Percentiles rank a stretch among this genome's conserved stretches.
Conservation (phyloP, 306 rosid genomes). For the Biancaea sappan region DNA sequence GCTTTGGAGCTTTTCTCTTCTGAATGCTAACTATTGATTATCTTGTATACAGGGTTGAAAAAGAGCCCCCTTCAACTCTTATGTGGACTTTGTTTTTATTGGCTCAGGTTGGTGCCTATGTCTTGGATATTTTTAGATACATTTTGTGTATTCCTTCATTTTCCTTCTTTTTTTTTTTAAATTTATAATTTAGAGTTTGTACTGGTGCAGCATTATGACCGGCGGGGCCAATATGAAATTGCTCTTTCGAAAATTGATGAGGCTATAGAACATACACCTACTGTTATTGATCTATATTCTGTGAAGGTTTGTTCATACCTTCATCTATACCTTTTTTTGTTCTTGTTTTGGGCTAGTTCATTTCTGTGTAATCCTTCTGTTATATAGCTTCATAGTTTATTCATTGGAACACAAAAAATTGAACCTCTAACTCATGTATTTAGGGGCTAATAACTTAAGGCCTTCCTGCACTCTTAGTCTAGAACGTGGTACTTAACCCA, state of each 20-base stretch:
- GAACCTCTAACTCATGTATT: slow-evolving; percentile 4
- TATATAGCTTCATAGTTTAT: slow-evolving; percentile 5
- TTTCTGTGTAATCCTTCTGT: slow-evolving; percentile 13
- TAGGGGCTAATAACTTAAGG: slow-evolving; percentile 14
- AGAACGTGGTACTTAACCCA: background rate
- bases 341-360: slow-evolving; percentile 23
- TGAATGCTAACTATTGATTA: slow-evolving; percentile 24
- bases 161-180: background rate
- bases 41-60: slow-evolving; percentile 58
- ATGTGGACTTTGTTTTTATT: slow-evolving; percentile 90
- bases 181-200: slow-evolving; percentile 29
- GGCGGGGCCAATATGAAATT: slow-evolving; percentile 74
- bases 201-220: slow-evolving; percentile 90
- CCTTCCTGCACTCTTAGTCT: background rate
- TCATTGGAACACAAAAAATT: background rate
- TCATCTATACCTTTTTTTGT: background rate
- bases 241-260: slow-evolving; percentile 83
- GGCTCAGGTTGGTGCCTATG: slow-evolving; percentile 74
- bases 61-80: slow-evolving; percentile 94
- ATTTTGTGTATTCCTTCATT: background rate
- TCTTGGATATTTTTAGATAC: background rate
- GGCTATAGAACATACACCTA: slow-evolving; percentile 92
- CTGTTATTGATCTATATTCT: slow-evolving; percentile 95
- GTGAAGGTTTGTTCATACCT: slow-evolving; percentile 67
- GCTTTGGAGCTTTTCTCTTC: slow-evolving; percentile 26